Evolutionary conservation across 2,329 filamentous ascomycete genomes (phyloP).

Genomic region (Aspergillus sp.): DNA sequence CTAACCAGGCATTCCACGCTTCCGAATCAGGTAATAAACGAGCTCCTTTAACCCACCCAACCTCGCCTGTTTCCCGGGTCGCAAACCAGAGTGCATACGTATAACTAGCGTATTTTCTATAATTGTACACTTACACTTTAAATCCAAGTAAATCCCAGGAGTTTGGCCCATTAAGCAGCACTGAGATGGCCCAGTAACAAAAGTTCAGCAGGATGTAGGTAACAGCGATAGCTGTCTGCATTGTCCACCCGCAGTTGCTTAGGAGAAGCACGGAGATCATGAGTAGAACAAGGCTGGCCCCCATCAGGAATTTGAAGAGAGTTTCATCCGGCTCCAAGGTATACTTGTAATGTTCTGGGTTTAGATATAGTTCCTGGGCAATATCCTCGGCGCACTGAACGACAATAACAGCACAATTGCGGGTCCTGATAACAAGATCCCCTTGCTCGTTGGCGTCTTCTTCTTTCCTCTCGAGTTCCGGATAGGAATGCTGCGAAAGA

Average conservation of each 20-base stretch:
- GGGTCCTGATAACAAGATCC: neutral
- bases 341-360: neutral
- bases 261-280: neutral
- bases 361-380: neutral
- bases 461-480: neutral
- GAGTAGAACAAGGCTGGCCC: neutral
- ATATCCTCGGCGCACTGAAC: neutral
- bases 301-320: neutral
- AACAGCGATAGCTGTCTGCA: neutral
- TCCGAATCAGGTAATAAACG: no score
- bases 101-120: no score
- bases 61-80: no score
- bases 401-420: neutral
- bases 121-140: no score
- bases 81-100: no score
- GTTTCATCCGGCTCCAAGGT: neutral
- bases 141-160: neutral
- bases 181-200: neutral
- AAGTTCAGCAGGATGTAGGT: neutral
- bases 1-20: no score
- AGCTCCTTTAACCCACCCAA: no score
- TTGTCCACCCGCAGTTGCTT: neutral
- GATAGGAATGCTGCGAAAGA: neutral
- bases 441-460: no score
- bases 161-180: neutral